Evolutionary conservation across 495 filamentous ascomycete species (phyloP).

Genomic region (Penicillium steckii): DNA sequence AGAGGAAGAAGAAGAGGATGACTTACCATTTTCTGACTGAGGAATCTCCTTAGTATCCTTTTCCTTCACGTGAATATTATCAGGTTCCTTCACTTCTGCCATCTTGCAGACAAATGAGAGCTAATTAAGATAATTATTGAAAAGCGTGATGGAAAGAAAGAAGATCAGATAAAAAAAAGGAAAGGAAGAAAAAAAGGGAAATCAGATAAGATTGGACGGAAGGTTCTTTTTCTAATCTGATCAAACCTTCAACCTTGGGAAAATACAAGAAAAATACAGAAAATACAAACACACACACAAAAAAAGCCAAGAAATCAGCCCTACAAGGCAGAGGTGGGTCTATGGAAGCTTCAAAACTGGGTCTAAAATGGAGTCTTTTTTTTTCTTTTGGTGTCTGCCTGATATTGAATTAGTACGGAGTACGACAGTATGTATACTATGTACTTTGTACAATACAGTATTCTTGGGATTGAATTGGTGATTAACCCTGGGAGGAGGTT

Average conservation of each 20-base stretch:
- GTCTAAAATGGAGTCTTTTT: no score
- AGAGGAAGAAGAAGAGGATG: background rate
- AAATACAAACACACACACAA: background rate
- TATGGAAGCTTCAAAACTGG: background rate
- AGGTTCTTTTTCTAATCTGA: background rate
- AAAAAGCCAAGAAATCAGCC: slow-evolving; percentile 6
- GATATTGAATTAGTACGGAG: no score
- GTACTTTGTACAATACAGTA: no score
- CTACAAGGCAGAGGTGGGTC: slow-evolving; percentile 10
- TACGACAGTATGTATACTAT: no score
- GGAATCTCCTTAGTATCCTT: background rate
- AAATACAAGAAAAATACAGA: no score
- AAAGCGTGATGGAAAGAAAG: no score
- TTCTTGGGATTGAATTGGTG: no score
- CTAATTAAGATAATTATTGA: no score
- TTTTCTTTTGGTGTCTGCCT: slow-evolving; percentile 11
- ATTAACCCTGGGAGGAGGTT: background rate
- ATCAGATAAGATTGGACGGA: slow-evolving; percentile 24
- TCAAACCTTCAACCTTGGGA: no score
- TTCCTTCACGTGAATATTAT: slow-evolving; percentile 1
- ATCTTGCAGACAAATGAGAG: background rate
- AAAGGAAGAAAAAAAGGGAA: background rate
- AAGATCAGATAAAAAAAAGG: background rate
- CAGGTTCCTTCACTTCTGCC: background rate
- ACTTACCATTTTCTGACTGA: background rate